phyloP scores from a whole-genome alignment of 805 yeast species.

The Tetrapisispora iriomotensis region DNA sequence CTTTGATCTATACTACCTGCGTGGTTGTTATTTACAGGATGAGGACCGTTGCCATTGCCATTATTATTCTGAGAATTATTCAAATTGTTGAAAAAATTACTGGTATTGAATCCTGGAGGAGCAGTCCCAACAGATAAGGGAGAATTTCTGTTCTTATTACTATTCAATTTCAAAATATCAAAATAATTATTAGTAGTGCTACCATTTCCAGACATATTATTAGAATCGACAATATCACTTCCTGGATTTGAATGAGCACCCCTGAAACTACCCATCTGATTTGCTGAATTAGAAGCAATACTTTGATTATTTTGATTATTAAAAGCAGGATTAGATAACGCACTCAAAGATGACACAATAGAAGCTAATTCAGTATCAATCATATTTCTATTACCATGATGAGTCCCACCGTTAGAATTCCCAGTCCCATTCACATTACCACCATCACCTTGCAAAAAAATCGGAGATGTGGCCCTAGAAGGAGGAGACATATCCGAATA shows the following conservation, averaged over 20 bases:
- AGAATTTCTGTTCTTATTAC: slow-evolving; percentile 7
- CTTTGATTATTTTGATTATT: slow-evolving; percentile 1
- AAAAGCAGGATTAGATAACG: slow-evolving; percentile 20
- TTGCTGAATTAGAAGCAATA: slow-evolving; percentile 1
- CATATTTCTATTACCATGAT: too few species aligned
- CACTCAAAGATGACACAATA: slow-evolving; percentile 30
- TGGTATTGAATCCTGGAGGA: slow-evolving; percentile 7
- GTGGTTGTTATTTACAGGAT: background rate
- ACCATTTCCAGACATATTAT: slow-evolving; percentile 7
- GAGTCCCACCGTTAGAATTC: too few species aligned
- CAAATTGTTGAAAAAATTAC: background rate
- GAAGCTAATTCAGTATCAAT: slow-evolving; percentile 29
- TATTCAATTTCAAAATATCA: background rate
- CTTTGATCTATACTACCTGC: slow-evolving; percentile 5
- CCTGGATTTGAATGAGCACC: too few species aligned
- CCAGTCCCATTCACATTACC: background rate
- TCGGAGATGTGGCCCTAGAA: slow-evolving; percentile 5
- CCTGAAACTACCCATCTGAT: slow-evolving; percentile 25
- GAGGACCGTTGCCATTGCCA: background rate
- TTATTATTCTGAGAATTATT: background rate
- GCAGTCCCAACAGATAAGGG: slow-evolving; percentile 27
- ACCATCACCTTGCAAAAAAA: background rate
- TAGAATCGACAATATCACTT: slow-evolving; percentile 15
- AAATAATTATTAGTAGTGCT: background rate
- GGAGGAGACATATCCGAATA: slow-evolving; percentile 6